Percentiles rank a stretch among this genome's conserved stretches.
These are phyloP conservation scores for Nemophila menziesii DNA, from an alignment of 257 asterid genomes.

Conservation along the genomic window DNA sequence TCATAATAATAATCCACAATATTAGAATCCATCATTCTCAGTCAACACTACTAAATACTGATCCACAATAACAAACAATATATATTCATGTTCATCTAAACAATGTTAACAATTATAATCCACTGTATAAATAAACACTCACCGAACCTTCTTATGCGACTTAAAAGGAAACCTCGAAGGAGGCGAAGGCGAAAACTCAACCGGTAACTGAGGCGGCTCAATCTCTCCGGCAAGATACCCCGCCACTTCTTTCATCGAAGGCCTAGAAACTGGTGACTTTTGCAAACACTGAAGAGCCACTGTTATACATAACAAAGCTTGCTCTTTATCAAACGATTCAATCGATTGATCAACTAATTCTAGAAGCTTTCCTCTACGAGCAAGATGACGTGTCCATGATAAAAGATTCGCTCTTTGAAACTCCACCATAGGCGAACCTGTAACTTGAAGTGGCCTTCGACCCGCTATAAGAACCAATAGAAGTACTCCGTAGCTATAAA, in stretches of 20 bases:
- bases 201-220: slow-evolving; percentile 63
- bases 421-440: slow-evolving; percentile 88
- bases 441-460: slow-evolving; percentile 91
- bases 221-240: slow-evolving; percentile 63
- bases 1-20: too few species aligned
- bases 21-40: neutral
- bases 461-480: slow-evolving; percentile 76
- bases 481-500: slow-evolving; percentile 82
- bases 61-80: neutral
- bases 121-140: slow-evolving; percentile 21
- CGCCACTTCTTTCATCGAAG: slow-evolving; percentile 87
- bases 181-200: slow-evolving; percentile 78
- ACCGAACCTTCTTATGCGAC: slow-evolving; percentile 57
- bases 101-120: neutral
- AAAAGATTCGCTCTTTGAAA: slow-evolving; percentile 83
- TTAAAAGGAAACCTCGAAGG: slow-evolving; percentile 47
- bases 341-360: slow-evolving; percentile 67
- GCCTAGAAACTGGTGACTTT: slow-evolving; percentile 66
- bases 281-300: slow-evolving; percentile 90
- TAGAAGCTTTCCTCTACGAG: slow-evolving; percentile 88
- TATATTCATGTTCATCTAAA: slow-evolving; percentile 5
- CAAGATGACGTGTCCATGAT: slow-evolving; percentile 88
- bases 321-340: slow-evolving; percentile 41
- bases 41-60: neutral
- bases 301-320: slow-evolving; percentile 64